These are phyloP conservation scores for Apiospora sp. DNA, from an alignment of 2,329 filamentous ascomycete species.

Conservation along the genomic window DNA sequence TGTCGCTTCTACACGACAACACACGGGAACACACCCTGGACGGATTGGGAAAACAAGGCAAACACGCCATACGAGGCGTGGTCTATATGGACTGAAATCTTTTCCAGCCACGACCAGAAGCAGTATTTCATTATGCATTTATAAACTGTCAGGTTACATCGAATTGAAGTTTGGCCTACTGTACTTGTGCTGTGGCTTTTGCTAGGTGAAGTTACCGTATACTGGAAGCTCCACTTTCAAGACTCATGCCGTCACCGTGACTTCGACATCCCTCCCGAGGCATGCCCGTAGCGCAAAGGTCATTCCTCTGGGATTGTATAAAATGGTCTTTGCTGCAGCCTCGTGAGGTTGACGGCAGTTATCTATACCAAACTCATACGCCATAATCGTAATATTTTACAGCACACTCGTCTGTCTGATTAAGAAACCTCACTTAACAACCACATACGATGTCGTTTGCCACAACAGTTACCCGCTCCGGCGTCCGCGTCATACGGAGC, in stretches of 20 bases:
- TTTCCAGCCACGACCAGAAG: neutral
- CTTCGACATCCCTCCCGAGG: neutral
- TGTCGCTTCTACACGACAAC: conserved; percentile 3
- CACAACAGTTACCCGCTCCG: neutral
- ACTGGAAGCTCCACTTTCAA: neutral
- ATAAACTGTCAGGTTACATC: neutral
- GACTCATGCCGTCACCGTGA: conserved; percentile 7
- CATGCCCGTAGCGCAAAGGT: neutral
- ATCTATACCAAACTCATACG: too few relatives aligned
- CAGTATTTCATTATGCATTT: conserved; percentile 15
- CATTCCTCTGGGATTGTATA: neutral
- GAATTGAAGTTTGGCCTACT: neutral
- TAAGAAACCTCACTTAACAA: neutral
- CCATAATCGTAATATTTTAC: too few relatives aligned
- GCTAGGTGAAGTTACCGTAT: neutral
- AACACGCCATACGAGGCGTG: neutral
- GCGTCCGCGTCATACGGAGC: neutral
- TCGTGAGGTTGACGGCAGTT: neutral
- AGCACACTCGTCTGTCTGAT: neutral
- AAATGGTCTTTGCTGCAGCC: neutral
- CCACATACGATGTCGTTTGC: neutral
- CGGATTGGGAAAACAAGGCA: neutral
- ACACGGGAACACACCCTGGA: neutral
- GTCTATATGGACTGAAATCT: neutral
- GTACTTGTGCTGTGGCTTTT: neutral